Base-by-base conservation (phyloP, 2,329 filamentous ascomycete genomes). In the Botrytis squamosa region DNA sequence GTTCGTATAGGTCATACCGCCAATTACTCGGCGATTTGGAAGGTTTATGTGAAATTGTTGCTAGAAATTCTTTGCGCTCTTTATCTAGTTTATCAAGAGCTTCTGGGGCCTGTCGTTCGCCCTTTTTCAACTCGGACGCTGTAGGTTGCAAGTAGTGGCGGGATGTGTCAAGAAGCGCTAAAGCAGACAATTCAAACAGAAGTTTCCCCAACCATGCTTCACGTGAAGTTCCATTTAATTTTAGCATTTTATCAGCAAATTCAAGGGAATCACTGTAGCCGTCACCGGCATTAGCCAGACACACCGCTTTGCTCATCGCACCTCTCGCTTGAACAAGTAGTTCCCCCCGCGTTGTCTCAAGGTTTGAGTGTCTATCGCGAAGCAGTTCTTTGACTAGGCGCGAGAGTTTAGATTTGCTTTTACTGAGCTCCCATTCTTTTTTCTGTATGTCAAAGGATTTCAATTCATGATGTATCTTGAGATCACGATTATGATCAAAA, bases 381-480 rank as follows among this genome's bases (percentile, higher is more conserved):
- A 16, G 25, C 25, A 40, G n/a, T 40, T 16, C 59, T 38, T 62
- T 40, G 5, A 29, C 14, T 18, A 57, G 52, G 3, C 14, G 0
- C 3, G 22, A 25, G 59, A 62, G 6, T 25, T 62, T n/a, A 4
- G 36, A 40, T 40, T 16, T 4, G 59, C 22, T 62, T 62, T 40
- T 36, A 38, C 36, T 40, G 5, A n/a, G 3, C 3, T 22, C 3
- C 22, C 10, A 12, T 38, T 38, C 36, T 62, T 62, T 25, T 25
- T 62, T 3, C 12, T 40, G 0, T 0, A 62, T 25, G 3, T 4
- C 22, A 6, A 5, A 62, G 5, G 7, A 16, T n/a, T 36, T 16
- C 9, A 40, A 16, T 18, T 63, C 7, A 8, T 63, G 5, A 18
- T n/a, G 18, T n/a, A 16, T 8, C 22, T 63, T n/a, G 12, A 12